phyloP scores from a whole-genome alignment of 176 grass and related monocot genomes.

The Puya raimondii region DNA sequence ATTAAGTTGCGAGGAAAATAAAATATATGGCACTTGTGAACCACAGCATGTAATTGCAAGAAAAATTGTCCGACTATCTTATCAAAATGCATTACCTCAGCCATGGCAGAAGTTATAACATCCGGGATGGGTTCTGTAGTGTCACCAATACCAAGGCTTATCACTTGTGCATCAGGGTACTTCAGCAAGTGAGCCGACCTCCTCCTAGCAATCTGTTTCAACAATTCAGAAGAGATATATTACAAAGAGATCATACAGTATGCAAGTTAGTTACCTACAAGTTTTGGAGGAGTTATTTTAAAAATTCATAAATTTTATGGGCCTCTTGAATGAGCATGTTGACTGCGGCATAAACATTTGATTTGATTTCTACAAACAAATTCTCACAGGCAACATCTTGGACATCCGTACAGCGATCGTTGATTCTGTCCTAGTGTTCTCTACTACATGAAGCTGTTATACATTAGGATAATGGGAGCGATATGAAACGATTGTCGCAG shows the following conservation, averaged over 20 bases:
- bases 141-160: slow-evolving; percentile 94
- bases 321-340: neutral
- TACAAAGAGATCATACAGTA: neutral
- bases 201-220: slow-evolving; percentile 71
- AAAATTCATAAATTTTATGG: neutral
- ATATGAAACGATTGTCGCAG: no score
- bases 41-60: neutral
- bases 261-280: no score
- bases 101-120: slow-evolving; percentile 79
- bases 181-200: slow-evolving; percentile 63
- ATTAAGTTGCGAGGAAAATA: no score
- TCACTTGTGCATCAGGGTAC: slow-evolving; percentile 70
- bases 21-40: no score
- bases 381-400: no score
- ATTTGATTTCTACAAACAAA: no score
- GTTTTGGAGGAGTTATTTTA: no score
- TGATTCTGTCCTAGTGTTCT: no score
- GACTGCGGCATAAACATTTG: neutral
- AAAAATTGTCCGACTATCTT: neutral
- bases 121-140: slow-evolving; percentile 85
- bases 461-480: no score
- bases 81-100: slow-evolving; percentile 31
- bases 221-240: neutral
- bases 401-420: no score
- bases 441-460: no score